phyloP scores from a whole-genome alignment of 345 rosid genomes.

The Camelina hispida region DNA sequence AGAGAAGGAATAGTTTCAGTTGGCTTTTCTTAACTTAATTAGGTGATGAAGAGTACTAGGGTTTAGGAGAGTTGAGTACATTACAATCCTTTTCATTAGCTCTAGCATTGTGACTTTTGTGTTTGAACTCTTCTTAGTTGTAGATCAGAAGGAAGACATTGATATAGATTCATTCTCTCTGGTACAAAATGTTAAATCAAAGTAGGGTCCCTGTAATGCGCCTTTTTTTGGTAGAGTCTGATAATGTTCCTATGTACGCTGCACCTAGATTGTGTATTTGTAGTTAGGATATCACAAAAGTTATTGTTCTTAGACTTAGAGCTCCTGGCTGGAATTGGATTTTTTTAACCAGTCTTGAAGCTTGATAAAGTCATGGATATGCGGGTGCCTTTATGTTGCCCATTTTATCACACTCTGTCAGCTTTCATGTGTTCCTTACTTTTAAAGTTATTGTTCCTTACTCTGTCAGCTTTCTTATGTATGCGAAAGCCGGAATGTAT shows the following conservation, averaged over 20 bases:
- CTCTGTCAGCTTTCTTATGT: conserved; percentile 18
- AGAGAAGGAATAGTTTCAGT: background rate
- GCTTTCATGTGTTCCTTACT: conserved; percentile 8
- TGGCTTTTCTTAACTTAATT: conserved; percentile 2
- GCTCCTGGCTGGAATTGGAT: background rate
- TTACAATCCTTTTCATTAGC: background rate
- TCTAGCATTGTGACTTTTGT: conserved; percentile 8
- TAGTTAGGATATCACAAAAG: background rate
- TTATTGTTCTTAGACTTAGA: background rate
- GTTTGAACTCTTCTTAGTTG: no score
- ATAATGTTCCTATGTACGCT: background rate
- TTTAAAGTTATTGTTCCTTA: no score
- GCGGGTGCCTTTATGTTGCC: background rate
- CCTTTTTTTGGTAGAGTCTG: background rate
- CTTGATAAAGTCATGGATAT: background rate
- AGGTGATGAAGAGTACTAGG: conserved; percentile 22
- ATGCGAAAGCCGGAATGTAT: background rate
- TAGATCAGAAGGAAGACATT: no score
- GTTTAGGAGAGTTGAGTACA: no score
- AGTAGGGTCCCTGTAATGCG: background rate
- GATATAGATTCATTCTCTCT: background rate
- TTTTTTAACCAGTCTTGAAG: background rate
- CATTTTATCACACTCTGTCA: conserved; percentile 4
- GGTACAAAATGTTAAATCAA: background rate
- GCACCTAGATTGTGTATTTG: background rate